A percentile compares a stretch with the other conserved stretches of the same genome.
Conservation (phyloP, 805 yeast genomes). For the Jamesozyma piceae region DNA sequence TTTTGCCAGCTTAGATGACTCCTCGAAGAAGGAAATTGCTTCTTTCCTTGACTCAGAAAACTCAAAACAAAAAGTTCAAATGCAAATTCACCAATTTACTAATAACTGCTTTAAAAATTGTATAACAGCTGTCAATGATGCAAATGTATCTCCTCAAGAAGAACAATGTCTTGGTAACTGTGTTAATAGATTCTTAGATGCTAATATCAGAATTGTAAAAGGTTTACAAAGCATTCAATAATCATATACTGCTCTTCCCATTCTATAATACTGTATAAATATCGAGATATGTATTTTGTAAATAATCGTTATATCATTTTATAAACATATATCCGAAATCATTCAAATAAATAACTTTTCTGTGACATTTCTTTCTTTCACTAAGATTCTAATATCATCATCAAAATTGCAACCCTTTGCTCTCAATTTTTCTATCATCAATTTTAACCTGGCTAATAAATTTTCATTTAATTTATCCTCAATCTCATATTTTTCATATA, state of each 20-base stretch:
- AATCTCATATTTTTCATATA: slow-evolving; percentile 17
- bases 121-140: slow-evolving; percentile 39
- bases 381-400: neutral
- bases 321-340: neutral
- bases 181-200: slow-evolving; percentile 76
- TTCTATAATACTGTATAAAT: neutral
- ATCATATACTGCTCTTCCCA: too few relatives aligned
- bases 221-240: slow-evolving; percentile 29
- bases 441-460: neutral
- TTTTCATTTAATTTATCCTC: slow-evolving; percentile 17
- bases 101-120: slow-evolving; percentile 88
- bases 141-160: slow-evolving; percentile 48
- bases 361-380: neutral
- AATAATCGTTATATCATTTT: neutral
- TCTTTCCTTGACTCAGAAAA: slow-evolving; percentile 74
- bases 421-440: neutral
- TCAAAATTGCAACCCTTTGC: neutral
- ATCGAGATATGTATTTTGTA: neutral
- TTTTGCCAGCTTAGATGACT: slow-evolving; percentile 47
- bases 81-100: slow-evolving; percentile 79
- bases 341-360: neutral
- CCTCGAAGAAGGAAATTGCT: slow-evolving; percentile 63
- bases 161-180: slow-evolving; percentile 71
- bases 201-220: slow-evolving; percentile 76
- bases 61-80: slow-evolving; percentile 78